These are phyloP conservation scores for Pseudogymnoascus sp. DNA, from an alignment of 2,329 filamentous ascomycete genomes.

Conservation along the genomic window DNA sequence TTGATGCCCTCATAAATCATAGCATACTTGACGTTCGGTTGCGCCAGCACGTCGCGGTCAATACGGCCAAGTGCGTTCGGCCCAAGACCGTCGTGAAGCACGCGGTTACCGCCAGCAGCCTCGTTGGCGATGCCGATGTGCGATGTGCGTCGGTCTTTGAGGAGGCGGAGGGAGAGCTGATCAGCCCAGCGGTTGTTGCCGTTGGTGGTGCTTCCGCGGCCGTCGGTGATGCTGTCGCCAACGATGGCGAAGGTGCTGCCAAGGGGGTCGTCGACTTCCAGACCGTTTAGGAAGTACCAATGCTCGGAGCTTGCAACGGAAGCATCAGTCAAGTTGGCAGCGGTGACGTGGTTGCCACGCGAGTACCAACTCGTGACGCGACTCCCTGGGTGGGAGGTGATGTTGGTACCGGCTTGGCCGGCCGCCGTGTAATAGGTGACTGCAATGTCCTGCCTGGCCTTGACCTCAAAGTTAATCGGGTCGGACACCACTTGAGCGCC, in stretches of 20 bases:
- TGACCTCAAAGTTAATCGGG: constrained; percentile 44
- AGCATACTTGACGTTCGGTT: constrained; percentile 45
- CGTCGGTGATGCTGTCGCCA: constrained; percentile 62
- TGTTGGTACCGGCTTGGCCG: constrained; percentile 46
- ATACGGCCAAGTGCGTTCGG: constrained; percentile 50
- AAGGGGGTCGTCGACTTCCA: constrained; percentile 46
- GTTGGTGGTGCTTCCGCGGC: constrained; percentile 52
- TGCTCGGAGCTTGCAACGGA: constrained; percentile 30
- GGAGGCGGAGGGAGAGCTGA: constrained; percentile 39
- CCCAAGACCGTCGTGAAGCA: constrained; percentile 52
- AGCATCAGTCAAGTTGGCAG: constrained; percentile 32
- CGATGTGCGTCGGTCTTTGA: constrained; percentile 30
- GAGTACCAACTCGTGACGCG: constrained; percentile 50
- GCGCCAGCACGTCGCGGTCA: constrained; percentile 53
- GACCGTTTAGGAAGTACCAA: constrained; percentile 53
- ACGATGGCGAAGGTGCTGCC: constrained; percentile 45
- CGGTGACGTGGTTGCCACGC: constrained; percentile 42
- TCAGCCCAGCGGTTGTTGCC: constrained; percentile 47
- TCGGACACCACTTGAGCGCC: constrained; percentile 53
- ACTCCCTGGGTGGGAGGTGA: constrained; percentile 56
- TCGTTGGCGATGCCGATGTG: constrained; percentile 49
- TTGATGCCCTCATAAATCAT: constrained; percentile 58
- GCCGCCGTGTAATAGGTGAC: constrained; percentile 51
- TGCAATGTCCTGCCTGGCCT: constrained; percentile 41
- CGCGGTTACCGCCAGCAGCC: constrained; percentile 56